Base-by-base conservation (phyloP, 148 eudicot species). In the Nyssa sinensis region DNA sequence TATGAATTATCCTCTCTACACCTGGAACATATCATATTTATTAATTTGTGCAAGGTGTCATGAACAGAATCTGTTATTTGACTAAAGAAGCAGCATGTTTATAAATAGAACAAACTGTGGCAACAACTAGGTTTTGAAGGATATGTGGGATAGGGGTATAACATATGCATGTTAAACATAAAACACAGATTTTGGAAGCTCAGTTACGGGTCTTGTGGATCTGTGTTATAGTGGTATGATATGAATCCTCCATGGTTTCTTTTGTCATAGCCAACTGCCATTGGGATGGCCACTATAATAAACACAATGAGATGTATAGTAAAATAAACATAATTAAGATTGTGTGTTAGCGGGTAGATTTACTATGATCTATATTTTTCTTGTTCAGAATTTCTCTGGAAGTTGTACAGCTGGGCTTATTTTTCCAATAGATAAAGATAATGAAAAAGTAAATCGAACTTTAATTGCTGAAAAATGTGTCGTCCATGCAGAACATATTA, bases 401-500 rank as follows among this genome's bases (percentile, higher is more conserved):
- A 41, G 27, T 24, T 44, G 28, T 72, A 7, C 59, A 19, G 5
- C 5, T 17, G 57, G 75, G 28, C 30, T 28, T 39, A 3, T 59
- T 59, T 59, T 72, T 61, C 19, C 39, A 32, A 60, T 27, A 5
- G 23, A n/a, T 58, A 35, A 3, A 7, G 13, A 4, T 31, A 4
- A 27, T 31, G 12, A 10, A 30, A n/a, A 7, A 2, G 7, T 12
- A 11, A 23, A 34, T 10, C 23, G 21, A 13, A 23, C 28, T 19
- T 23, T 31, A 29, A 44, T 44, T 44, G 51, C 51, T 19, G 17
- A 55, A 70, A 33, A 35, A 44, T 35, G 10, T 64, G n/a, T 51
- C 57, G 25, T 65, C 0, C 34, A 39, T 79, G 87, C 97, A 95
- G 98, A 83, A 88, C 64, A 72, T 89, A 51, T 74, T 95, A 77